Evolutionary conservation across 108 stramenopile genomes (phyloP).

Genomic region (Seminavis robusta): DNA sequence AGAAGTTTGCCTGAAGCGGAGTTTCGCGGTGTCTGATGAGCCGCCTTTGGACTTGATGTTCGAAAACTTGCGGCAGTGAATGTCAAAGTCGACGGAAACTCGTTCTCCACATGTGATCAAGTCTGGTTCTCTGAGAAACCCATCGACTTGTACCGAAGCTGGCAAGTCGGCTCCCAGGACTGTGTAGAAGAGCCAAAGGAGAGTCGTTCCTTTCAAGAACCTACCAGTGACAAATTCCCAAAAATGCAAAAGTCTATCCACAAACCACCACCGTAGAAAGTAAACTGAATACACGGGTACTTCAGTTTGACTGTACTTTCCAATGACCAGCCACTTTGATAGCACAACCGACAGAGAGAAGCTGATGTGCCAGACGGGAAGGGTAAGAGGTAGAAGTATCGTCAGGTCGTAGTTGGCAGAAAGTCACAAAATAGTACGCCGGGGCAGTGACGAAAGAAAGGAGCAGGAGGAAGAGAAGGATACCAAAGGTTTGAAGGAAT

Average conservation of each 20-base stretch:
- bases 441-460: not conserved
- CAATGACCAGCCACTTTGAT: constrained; percentile 3
- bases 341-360: constrained; percentile 1
- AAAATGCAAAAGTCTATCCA: not conserved
- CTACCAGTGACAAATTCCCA: not conserved
- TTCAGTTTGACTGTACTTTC: constrained; percentile 3
- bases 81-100: not conserved
- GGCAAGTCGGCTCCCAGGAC: constrained; percentile 2
- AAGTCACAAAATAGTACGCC: no score
- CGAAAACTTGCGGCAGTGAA: constrained; percentile 2
- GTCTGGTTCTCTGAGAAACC: constrained; percentile 4
- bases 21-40: not conserved
- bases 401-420: no score
- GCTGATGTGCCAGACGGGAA: not conserved
- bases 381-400: no score
- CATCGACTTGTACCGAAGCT: not conserved
- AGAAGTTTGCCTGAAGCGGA: not conserved
- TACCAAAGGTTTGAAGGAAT: not conserved
- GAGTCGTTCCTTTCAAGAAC: constrained; percentile 2
- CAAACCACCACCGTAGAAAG: no score
- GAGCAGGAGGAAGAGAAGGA: not conserved
- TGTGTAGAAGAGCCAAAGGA: constrained; percentile 4
- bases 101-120: not conserved
- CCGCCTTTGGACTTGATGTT: not conserved
- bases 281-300: not conserved